Evolutionary conservation across 169 alveolate genomes (phyloP).

Genomic region (Cryptosporidium felis): DNA sequence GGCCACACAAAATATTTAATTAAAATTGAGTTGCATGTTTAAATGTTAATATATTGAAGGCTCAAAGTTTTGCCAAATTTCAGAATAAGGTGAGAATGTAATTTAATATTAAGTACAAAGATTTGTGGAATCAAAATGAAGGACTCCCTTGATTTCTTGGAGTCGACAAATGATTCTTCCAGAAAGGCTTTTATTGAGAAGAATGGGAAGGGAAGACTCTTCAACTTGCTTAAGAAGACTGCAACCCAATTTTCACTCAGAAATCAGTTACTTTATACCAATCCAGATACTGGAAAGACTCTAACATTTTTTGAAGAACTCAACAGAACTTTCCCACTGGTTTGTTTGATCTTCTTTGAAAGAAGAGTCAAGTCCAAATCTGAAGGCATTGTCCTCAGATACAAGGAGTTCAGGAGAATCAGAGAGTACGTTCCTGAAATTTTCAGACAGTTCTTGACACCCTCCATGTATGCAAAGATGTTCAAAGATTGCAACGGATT

Average conservation of each 20-base stretch:
- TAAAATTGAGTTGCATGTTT: not conserved
- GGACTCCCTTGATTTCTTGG: not conserved
- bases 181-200: slow-evolving; percentile 18
- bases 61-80: too few species aligned
- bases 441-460: slow-evolving; percentile 43
- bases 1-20: slow-evolving; percentile 52
- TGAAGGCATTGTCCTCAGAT: slow-evolving; percentile 47
- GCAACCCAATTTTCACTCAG: slow-evolving; percentile 34
- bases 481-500: slow-evolving; percentile 62
- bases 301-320: slow-evolving; percentile 37
- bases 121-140: not conserved
- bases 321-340: slow-evolving; percentile 19
- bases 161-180: not conserved
- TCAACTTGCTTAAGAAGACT: slow-evolving; percentile 11
- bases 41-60: not conserved
- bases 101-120: too few species aligned
- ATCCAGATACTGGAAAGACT: slow-evolving; percentile 4
- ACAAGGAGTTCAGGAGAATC: slow-evolving; percentile 61
- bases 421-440: slow-evolving; percentile 35
- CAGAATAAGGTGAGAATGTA: too few species aligned
- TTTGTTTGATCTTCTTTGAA: slow-evolving; percentile 37
- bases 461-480: slow-evolving; percentile 57
- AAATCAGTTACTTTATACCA: slow-evolving; percentile 12
- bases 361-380: slow-evolving; percentile 68
- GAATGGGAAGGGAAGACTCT: slow-evolving; percentile 34